Percentiles rank a stretch among this genome's conserved stretches.
phyloP scores from a whole-genome alignment of 257 asterid genomes.

The Solanum pinnatisectum region DNA sequence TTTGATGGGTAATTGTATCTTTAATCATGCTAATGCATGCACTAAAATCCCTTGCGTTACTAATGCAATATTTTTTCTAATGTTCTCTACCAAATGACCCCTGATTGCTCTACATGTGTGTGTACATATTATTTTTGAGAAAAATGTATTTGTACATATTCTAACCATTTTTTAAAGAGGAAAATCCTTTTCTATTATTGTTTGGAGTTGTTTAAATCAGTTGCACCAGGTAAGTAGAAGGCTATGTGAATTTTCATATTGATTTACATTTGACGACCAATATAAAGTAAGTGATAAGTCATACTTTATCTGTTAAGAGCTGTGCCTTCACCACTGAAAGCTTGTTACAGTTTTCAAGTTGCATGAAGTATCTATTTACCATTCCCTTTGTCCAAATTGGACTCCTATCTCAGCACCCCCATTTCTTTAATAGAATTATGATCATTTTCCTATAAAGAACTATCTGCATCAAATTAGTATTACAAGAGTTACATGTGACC shows the following conservation, averaged over 20 bases:
- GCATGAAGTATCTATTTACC: background rate
- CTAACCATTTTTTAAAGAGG: background rate
- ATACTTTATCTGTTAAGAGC: background rate
- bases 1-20: background rate
- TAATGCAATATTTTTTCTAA: background rate
- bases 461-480: background rate
- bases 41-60: background rate
- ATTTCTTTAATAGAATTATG: slow-evolving; percentile 5
- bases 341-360: slow-evolving; percentile 1
- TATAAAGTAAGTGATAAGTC: background rate
- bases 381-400: background rate
- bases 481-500: background rate
- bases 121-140: background rate
- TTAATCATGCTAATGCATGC: background rate
- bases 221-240: background rate
- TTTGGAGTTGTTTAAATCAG: background rate
- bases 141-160: background rate
- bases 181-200: slow-evolving; percentile 4
- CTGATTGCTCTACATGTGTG: slow-evolving; percentile 3
- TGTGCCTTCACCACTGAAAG: background rate
- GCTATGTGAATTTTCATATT: background rate
- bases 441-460: background rate
- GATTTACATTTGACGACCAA: background rate
- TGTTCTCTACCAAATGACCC: background rate
- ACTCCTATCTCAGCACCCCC: background rate